Evolutionary conservation across 441 rosid genomes (phyloP).

Genomic region (Populus hybrid): DNA sequence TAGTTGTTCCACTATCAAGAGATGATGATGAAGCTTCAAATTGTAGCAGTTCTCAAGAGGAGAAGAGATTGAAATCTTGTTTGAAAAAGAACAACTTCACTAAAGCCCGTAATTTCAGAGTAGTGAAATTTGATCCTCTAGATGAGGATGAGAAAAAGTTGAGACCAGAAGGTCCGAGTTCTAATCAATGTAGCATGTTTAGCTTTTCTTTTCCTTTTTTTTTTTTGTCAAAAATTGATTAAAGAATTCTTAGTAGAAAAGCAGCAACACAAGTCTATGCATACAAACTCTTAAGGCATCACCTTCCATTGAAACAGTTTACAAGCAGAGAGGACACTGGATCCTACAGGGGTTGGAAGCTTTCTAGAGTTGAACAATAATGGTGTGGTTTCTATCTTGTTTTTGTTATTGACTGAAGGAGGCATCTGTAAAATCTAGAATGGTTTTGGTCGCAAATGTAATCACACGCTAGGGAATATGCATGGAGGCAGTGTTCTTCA

Average conservation of each 20-base stretch:
- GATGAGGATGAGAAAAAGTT: constrained; percentile 12
- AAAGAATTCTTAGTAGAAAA: no score
- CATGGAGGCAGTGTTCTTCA: background rate
- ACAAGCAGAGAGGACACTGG: background rate
- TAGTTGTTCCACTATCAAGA: background rate
- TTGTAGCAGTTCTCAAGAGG: background rate
- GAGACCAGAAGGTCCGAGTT: background rate
- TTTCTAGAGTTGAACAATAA: background rate
- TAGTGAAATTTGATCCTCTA: constrained; percentile 25
- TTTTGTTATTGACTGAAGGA: background rate
- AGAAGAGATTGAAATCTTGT: constrained; percentile 26
- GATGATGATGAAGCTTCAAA: background rate
- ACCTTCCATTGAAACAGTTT: background rate
- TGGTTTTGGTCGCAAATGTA: background rate
- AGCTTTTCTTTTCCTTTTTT: background rate
- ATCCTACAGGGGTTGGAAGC: background rate
- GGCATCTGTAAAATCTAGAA: background rate
- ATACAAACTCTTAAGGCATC: background rate
- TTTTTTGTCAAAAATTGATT: background rate
- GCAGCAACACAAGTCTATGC: background rate
- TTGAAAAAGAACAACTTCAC: constrained; percentile 21
- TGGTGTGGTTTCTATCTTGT: background rate
- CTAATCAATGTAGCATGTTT: background rate
- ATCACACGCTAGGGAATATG: background rate
- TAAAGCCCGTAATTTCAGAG: constrained; percentile 17